Percentiles rank a stretch among this genome's conserved stretches.
Conservation (phyloP, 1,139 yeast genomes). For the Zygotorulaspora mrakii region DNA sequence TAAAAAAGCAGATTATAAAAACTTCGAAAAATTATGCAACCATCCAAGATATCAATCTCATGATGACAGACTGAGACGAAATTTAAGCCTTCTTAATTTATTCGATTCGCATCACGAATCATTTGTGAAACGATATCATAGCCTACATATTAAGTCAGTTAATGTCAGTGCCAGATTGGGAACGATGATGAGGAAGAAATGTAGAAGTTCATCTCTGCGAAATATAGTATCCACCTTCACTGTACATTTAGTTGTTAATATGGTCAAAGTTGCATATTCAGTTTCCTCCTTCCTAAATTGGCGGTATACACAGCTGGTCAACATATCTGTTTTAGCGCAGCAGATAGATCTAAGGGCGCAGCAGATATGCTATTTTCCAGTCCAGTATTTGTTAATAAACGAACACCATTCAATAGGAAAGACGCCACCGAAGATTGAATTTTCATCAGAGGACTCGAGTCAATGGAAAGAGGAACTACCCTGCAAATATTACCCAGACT, state of each 20-base stretch:
- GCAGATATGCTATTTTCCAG: constrained; percentile 77
- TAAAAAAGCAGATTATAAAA: constrained; percentile 29
- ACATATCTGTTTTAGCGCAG: constrained; percentile 60
- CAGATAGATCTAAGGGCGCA: constrained; percentile 76
- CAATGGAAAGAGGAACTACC: constrained; percentile 24
- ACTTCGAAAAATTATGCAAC: constrained; percentile 33
- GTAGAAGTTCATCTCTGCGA: constrained; percentile 2
- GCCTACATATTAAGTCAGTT: constrained; percentile 3
- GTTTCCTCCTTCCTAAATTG: constrained; percentile 41
- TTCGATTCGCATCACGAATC: constrained; percentile 25
- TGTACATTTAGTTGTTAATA: constrained; percentile 18
- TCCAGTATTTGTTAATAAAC: constrained; percentile 63
- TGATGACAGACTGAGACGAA: constrained; percentile 19
- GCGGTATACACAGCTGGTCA: constrained; percentile 38
- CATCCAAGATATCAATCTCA: constrained; percentile 26
- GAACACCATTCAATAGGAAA: constrained; percentile 35
- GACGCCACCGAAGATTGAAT: constrained; percentile 37
- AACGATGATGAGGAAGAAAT: constrained; percentile 1
- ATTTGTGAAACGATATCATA: constrained; percentile 23
- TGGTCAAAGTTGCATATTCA: constrained; percentile 38
- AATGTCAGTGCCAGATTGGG: constrained; percentile 1
- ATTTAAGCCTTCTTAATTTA: constrained; percentile 30
- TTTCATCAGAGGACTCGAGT: constrained; percentile 12
- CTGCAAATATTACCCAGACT: constrained; percentile 53
- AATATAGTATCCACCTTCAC: constrained; percentile 1